Percentiles rank a stretch among this genome's conserved stretches.
Conservation (phyloP, 805 yeast species). For the Teunomyces cretensis region DNA sequence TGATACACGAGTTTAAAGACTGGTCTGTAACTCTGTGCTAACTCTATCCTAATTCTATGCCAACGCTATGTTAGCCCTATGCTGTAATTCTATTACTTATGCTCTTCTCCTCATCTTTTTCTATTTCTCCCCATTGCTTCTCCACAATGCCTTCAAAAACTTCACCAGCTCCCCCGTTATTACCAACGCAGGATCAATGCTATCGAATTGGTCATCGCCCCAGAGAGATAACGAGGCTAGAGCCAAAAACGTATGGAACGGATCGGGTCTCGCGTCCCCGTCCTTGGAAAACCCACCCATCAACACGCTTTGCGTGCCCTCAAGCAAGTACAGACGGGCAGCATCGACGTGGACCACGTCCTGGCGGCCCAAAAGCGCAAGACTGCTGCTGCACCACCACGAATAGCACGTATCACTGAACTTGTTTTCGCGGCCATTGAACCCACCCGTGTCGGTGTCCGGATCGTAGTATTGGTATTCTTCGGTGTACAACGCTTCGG, state of each 20-base stretch:
- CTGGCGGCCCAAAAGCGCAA: conserved; percentile 40
- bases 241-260: conserved; percentile 65
- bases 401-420: conserved; percentile 84
- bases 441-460: conserved; percentile 64
- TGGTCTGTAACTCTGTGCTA: too few species aligned
- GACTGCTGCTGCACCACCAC: conserved; percentile 75
- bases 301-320: conserved; percentile 56
- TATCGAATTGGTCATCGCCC: conserved; percentile 4
- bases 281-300: conserved; percentile 80
- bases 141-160: background rate
- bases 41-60: too few species aligned
- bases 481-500: conserved; percentile 24
- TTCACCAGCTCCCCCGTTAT: conserved; percentile 3
- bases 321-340: conserved; percentile 46
- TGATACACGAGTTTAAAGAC: too few species aligned
- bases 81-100: too few species aligned
- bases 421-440: conserved; percentile 86
- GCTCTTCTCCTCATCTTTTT: background rate
- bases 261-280: conserved; percentile 65
- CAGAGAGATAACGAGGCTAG: conserved; percentile 50
- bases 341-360: conserved; percentile 36
- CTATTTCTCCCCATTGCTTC: background rate
- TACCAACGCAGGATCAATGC: conserved; percentile 6
- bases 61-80: too few species aligned
- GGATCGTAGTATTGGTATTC: conserved; percentile 40